A percentile compares a stretch with the other conserved stretches of the same genome.
These are phyloP conservation scores for Pezizomycotina sp. DNA, from an alignment of 2,329 filamentous ascomycete species.

Conservation along the genomic window DNA sequence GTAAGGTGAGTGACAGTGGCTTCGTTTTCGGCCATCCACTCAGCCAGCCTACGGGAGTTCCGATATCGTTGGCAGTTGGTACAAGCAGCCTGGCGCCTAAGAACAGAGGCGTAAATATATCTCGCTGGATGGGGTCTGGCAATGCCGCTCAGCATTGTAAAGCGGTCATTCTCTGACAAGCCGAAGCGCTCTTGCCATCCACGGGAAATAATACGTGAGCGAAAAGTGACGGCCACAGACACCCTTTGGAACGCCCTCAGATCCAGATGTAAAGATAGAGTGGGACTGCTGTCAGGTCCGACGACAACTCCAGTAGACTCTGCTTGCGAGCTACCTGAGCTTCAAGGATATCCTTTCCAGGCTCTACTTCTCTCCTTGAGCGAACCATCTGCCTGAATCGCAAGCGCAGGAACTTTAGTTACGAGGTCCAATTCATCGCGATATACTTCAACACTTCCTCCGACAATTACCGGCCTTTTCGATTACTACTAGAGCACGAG, in stretches of 20 bases:
- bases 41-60: constrained; percentile 58
- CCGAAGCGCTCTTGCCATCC: constrained; percentile 81
- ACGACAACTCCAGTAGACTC: constrained; percentile 55
- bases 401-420: constrained; percentile 56
- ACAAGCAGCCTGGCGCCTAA: constrained; percentile 64
- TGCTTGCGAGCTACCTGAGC: constrained; percentile 37
- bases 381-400: constrained; percentile 52
- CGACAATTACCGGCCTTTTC: constrained; percentile 46
- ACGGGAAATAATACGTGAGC: constrained; percentile 71
- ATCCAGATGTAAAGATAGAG: constrained; percentile 59
- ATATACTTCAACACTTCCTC: constrained; percentile 46
- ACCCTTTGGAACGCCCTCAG: constrained; percentile 68
- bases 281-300: constrained; percentile 70
- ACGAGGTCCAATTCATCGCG: constrained; percentile 52
- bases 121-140: constrained; percentile 49
- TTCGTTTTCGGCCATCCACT: constrained; percentile 66
- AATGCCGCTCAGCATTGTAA: constrained; percentile 73
- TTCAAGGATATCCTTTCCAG: constrained; percentile 51
- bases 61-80: constrained; percentile 64
- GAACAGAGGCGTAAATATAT: constrained; percentile 85
- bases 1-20: constrained; percentile 78
- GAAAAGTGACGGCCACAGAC: constrained; percentile 77
- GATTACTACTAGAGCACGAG: constrained; percentile 56
- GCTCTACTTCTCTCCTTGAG: constrained; percentile 48
- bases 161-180: constrained; percentile 53